Conservation (phyloP, 805 yeast genomes). For the Candida piceae region DNA sequence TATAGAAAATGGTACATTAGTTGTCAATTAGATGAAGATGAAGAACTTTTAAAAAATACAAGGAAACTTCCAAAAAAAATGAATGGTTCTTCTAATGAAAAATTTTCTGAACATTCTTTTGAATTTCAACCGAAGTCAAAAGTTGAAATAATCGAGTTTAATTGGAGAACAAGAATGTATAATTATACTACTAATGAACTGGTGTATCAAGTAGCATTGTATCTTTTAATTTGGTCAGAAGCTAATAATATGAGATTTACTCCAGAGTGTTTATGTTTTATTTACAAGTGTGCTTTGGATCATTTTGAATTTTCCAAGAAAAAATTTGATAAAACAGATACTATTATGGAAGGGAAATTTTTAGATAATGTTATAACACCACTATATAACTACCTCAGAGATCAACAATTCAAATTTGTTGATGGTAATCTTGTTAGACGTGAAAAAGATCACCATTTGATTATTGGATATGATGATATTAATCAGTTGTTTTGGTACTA, state of each 20-base stretch:
- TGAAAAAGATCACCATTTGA: conserved; percentile 62
- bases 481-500: conserved; percentile 49
- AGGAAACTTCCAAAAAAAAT: too few relatives aligned
- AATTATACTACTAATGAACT: conserved; percentile 49
- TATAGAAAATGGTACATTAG: conserved; percentile 91
- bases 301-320: conserved; percentile 34
- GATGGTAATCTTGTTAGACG: conserved; percentile 56
- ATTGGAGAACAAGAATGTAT: conserved; percentile 69
- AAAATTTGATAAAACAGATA: conserved; percentile 11
- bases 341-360: conserved; percentile 24
- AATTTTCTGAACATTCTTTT: conserved; percentile 14
- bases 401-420: conserved; percentile 57
- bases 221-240: conserved; percentile 69
- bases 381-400: conserved; percentile 52
- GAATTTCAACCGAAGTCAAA: too few relatives aligned
- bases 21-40: conserved; percentile 74
- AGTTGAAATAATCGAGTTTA: conserved; percentile 74
- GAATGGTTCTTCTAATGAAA: too few relatives aligned
- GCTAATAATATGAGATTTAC: conserved; percentile 57
- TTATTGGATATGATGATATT: conserved; percentile 54
- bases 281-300: conserved; percentile 53
- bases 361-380: conserved; percentile 42
- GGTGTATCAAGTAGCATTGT: conserved; percentile 60
- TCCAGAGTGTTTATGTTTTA: conserved; percentile 49
- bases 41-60: conserved; percentile 51